These are phyloP conservation scores for Eucalyptus sp. DNA, from an alignment of 345 rosid genomes.

Conservation along the genomic window DNA sequence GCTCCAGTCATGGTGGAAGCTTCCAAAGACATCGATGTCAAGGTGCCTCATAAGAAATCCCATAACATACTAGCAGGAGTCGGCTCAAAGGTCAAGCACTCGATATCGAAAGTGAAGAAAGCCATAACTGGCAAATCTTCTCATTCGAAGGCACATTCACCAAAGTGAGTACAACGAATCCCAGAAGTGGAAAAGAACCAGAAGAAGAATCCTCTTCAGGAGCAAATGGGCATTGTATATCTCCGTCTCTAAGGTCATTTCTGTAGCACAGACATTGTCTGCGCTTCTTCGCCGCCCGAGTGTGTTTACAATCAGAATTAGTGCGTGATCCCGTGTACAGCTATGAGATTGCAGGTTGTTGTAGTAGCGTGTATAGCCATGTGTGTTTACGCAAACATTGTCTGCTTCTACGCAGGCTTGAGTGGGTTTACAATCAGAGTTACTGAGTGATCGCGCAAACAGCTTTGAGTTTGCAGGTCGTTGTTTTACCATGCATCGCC, in stretches of 20 bases:
- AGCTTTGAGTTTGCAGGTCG: background rate
- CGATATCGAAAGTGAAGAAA: slow-evolving; percentile 87
- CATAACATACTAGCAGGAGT: slow-evolving; percentile 71
- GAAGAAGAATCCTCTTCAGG: background rate
- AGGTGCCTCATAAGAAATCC: slow-evolving; percentile 56
- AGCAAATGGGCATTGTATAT: background rate
- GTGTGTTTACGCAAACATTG: background rate
- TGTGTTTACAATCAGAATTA: background rate
- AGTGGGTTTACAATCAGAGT: background rate
- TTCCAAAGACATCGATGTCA: slow-evolving; percentile 33
- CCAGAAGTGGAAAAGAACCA: background rate
- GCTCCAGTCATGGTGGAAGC: slow-evolving; percentile 55
- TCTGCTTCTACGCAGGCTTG: background rate
- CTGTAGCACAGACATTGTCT: background rate
- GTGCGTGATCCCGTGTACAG: background rate
- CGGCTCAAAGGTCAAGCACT: slow-evolving; percentile 81
- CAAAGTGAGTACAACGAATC: slow-evolving; percentile 11
- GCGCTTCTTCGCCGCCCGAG: background rate
- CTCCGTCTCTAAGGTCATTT: background rate
- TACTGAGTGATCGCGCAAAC: background rate
- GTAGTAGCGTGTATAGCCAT: background rate
- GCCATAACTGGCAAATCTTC: slow-evolving; percentile 80
- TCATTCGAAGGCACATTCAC: slow-evolving; percentile 41
- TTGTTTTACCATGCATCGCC: background rate
- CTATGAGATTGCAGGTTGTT: background rate